Percentiles rank a stretch among this genome's conserved stretches.
These are phyloP conservation scores for Exsudoporus frostii DNA, from an alignment of 768 basidiomycete species.

Conservation along the genomic window DNA sequence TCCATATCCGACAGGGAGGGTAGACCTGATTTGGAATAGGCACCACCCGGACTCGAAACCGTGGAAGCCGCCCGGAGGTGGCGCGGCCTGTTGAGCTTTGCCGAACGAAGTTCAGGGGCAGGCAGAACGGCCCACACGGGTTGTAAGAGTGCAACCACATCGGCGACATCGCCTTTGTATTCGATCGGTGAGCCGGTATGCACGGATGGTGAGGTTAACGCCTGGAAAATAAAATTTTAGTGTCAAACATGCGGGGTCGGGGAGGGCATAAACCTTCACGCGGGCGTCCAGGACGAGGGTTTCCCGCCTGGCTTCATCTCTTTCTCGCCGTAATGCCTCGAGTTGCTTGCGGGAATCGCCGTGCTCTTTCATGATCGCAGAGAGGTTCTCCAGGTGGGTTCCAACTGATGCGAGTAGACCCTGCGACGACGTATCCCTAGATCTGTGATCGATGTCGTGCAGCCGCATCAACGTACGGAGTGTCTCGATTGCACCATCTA, in stretches of 20 bases:
- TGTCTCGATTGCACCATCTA: slow-evolving; percentile 47
- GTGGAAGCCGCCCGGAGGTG: slow-evolving; percentile 49
- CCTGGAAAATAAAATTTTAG: slow-evolving; percentile 19
- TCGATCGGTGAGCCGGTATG: slow-evolving; percentile 27
- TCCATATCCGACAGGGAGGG: slow-evolving; percentile 79
- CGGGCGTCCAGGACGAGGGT: slow-evolving; percentile 37
- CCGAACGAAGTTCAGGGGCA: slow-evolving; percentile 76
- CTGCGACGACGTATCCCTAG: slow-evolving; percentile 48
- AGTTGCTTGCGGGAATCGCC: slow-evolving; percentile 42
- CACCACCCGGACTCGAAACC: slow-evolving; percentile 32
- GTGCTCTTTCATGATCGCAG: slow-evolving; percentile 42
- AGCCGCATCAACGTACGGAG: slow-evolving; percentile 52
- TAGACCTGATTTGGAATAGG: slow-evolving; percentile 28
- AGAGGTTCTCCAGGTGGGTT: slow-evolving; percentile 49
- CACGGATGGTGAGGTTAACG: slow-evolving; percentile 20
- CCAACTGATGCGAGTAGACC: slow-evolving; percentile 48
- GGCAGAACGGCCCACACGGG: slow-evolving; percentile 82
- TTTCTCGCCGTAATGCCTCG: slow-evolving; percentile 49
- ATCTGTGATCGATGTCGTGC: slow-evolving; percentile 51
- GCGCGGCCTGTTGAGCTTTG: slow-evolving; percentile 51
- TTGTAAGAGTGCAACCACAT: slow-evolving; percentile 59
- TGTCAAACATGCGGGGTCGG: not conserved
- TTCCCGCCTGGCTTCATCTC: slow-evolving; percentile 48
- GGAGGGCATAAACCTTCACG: slow-evolving; percentile 32
- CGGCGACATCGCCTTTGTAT: slow-evolving; percentile 45